Evolutionary conservation across 2,329 filamentous ascomycete genomes (phyloP).

Genomic region (Myriosclerotinia duriaeana): DNA sequence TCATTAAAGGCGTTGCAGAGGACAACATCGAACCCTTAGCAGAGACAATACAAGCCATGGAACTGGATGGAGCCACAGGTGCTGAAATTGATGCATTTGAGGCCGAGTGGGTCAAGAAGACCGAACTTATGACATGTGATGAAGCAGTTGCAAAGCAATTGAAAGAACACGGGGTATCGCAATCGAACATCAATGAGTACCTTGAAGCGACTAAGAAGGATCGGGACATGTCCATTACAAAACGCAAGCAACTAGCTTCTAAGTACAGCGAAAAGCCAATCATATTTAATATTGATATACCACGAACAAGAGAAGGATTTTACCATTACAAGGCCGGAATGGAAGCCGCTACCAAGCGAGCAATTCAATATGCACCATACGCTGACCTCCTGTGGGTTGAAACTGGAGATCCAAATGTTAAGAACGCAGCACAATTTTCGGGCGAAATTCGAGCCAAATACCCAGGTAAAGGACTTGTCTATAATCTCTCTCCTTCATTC

Average conservation of each 20-base stretch:
- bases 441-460: constrained; percentile 67
- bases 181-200: constrained; percentile 67
- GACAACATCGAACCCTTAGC: constrained; percentile 73
- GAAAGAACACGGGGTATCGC: constrained; percentile 60
- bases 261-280: constrained; percentile 66
- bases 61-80: constrained; percentile 72
- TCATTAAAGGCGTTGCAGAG: constrained; percentile 84
- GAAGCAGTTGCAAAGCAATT: constrained; percentile 82
- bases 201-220: constrained; percentile 59
- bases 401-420: constrained; percentile 83
- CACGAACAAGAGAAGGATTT: constrained; percentile 88
- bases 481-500: constrained; percentile 95
- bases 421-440: constrained; percentile 73
- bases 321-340: constrained; percentile 89
- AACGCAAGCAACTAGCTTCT: constrained; percentile 70
- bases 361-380: constrained; percentile 85
- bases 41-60: constrained; percentile 88
- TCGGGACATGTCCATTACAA: constrained; percentile 73
- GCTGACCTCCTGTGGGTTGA: constrained; percentile 97
- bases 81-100: constrained; percentile 84
- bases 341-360: constrained; percentile 85
- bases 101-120: constrained; percentile 81
- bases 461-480: constrained; percentile 86
- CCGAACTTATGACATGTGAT: constrained; percentile 86
- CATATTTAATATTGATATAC: constrained; percentile 86